Evolutionary conservation across 1,139 yeast species (phyloP).

Genomic region (Diutina mesorugosa): DNA sequence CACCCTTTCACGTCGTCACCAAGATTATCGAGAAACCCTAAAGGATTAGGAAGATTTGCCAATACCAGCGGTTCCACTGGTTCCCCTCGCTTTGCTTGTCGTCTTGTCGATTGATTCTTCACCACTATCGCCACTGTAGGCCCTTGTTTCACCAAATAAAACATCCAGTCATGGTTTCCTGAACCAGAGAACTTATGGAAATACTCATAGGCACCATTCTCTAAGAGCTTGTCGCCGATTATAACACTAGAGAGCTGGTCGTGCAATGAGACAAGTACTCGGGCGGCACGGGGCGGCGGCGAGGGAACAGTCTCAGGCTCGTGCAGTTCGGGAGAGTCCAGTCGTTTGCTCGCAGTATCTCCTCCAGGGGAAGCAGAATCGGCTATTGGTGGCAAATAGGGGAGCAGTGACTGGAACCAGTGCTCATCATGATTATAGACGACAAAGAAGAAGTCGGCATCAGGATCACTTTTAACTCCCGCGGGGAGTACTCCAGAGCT

Average conservation of each 20-base stretch:
- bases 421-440: slow-evolving; percentile 17
- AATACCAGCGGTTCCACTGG: slow-evolving; percentile 1
- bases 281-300: neutral
- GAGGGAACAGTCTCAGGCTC: neutral
- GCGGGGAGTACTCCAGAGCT: neutral
- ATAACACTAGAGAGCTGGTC: slow-evolving; percentile 25
- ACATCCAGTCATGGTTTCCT: slow-evolving; percentile 31
- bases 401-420: slow-evolving; percentile 25
- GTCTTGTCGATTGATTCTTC: slow-evolving; percentile 13
- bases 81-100: slow-evolving; percentile 4
- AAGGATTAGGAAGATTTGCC: slow-evolving; percentile 7
- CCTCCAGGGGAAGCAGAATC: slow-evolving; percentile 4
- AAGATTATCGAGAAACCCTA: slow-evolving; percentile 29
- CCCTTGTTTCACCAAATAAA: slow-evolving; percentile 23
- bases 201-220: slow-evolving; percentile 17
- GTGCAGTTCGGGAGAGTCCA: slow-evolving; percentile 7
- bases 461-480: neutral
- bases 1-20: slow-evolving; percentile 33
- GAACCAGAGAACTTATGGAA: slow-evolving; percentile 31
- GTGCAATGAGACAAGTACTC: slow-evolving; percentile 21
- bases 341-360: neutral
- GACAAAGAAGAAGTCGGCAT: slow-evolving; percentile 23
- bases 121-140: slow-evolving; percentile 25
- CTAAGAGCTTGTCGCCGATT: slow-evolving; percentile 9
- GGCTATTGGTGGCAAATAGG: slow-evolving; percentile 17